A percentile compares a stretch with the other conserved stretches of the same genome.
Conservation (phyloP, 768 basidiomycete genomes). For the Cubamyces lactineus region DNA sequence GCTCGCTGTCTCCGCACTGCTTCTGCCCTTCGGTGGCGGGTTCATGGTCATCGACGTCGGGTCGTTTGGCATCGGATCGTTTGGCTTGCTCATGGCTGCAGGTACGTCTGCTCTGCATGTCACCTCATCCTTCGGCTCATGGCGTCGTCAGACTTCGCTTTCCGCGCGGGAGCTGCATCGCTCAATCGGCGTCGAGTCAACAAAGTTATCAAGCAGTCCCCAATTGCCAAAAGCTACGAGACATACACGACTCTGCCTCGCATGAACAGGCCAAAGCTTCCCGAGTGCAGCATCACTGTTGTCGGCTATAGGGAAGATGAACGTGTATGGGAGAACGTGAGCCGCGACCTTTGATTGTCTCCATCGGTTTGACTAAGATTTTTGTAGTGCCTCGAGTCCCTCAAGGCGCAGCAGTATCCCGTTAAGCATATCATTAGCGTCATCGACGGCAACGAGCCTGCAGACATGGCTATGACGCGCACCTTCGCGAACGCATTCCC, state of each 20-base stretch:
- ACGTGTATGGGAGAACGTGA: slow-evolving; percentile 20
- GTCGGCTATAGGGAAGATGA: slow-evolving; percentile 26
- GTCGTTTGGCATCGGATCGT: slow-evolving; percentile 14
- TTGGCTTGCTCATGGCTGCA: slow-evolving; percentile 20
- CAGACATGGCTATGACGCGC: slow-evolving; percentile 22
- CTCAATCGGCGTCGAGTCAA: slow-evolving; percentile 22
- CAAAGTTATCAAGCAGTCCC: slow-evolving; percentile 15
- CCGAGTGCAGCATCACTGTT: slow-evolving; percentile 24
- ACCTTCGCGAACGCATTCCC: slow-evolving; percentile 25
- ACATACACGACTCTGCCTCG: slow-evolving; percentile 3
- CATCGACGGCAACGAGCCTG: slow-evolving; percentile 25
- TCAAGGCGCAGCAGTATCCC: slow-evolving; percentile 26
- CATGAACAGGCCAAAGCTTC: slow-evolving; percentile 6
- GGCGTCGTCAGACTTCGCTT: slow-evolving; percentile 12
- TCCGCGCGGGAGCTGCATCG: slow-evolving; percentile 21
- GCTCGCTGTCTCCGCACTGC: not conserved
- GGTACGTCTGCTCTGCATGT: slow-evolving; percentile 7
- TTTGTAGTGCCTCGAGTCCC: slow-evolving; percentile 22
- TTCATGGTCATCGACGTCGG: slow-evolving; percentile 21
- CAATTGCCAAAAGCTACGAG: slow-evolving; percentile 14
- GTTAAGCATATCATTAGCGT: slow-evolving; percentile 28
- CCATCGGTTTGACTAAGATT: not conserved
- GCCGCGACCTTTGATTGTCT: not conserved
- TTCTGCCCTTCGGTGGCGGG: not conserved
- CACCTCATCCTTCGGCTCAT: not conserved